phyloP scores from a whole-genome alignment of 2,329 filamentous ascomycete genomes.

The Nigrograna mackinnonii region DNA sequence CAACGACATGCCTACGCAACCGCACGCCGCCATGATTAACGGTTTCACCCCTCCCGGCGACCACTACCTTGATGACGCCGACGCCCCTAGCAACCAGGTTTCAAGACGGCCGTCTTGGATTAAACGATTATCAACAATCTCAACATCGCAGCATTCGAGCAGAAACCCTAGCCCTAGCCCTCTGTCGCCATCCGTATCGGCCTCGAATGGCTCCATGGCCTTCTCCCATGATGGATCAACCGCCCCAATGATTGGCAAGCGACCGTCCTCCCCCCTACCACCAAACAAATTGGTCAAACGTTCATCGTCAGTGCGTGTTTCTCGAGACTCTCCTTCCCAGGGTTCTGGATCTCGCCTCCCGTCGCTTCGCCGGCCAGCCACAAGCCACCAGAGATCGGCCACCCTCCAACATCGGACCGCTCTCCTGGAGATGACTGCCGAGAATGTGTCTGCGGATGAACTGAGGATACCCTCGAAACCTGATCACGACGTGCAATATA shows the following conservation, averaged over 20 bases:
- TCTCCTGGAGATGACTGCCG: conserved; percentile 29
- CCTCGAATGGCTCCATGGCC: conserved; percentile 61
- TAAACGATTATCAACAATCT: conserved; percentile 68
- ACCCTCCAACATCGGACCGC: conserved; percentile 63
- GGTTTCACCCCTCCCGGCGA: conserved; percentile 22
- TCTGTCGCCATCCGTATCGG: conserved; percentile 66
- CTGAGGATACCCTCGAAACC: conserved; percentile 17
- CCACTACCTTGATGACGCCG: conserved; percentile 26
- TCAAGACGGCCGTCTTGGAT: conserved; percentile 66
- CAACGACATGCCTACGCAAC: conserved; percentile 23
- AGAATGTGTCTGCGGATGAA: conserved; percentile 23
- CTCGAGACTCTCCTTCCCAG: conserved; percentile 49
- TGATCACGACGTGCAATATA: conserved; percentile 35
- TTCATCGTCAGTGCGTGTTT: conserved; percentile 59
- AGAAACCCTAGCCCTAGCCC: conserved; percentile 66
- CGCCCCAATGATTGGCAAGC: conserved; percentile 62
- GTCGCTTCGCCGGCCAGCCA: conserved; percentile 72
- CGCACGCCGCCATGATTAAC: conserved; percentile 20
- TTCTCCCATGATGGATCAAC: conserved; percentile 58
- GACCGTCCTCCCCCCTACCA: conserved; percentile 47
- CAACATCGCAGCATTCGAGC: conserved; percentile 67
- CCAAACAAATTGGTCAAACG: conserved; percentile 82
- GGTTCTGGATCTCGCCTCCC: conserved; percentile 65
- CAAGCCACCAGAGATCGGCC: conserved; percentile 76
- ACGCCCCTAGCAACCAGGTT: conserved; percentile 29